These are phyloP conservation scores for Fusarium pseudoanthophilum DNA, from an alignment of 2,329 filamentous ascomycete species.

Conservation along the genomic window DNA sequence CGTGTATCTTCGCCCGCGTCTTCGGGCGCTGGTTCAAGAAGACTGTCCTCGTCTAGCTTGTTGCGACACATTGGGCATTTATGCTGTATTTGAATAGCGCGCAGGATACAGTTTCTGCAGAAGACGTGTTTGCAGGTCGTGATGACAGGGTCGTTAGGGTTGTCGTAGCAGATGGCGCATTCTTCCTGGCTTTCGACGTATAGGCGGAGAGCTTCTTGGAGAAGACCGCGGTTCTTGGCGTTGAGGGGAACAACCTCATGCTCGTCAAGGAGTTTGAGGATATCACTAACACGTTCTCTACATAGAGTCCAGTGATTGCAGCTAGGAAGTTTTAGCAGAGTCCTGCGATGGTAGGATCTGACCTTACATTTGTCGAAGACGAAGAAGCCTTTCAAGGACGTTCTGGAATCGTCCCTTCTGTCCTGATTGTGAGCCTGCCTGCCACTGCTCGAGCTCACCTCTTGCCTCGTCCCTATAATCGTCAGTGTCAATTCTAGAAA, in stretches of 20 bases:
- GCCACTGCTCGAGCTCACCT: constrained; percentile 72
- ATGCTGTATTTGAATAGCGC: constrained; percentile 77
- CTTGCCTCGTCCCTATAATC: constrained; percentile 73
- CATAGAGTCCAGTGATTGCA: constrained; percentile 92
- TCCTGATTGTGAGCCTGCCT: constrained; percentile 55
- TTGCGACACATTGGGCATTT: constrained; percentile 89
- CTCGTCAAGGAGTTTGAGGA: constrained; percentile 75
- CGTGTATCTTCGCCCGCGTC: constrained; percentile 54
- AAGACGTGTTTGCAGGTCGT: constrained; percentile 87
- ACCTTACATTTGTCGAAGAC: constrained; percentile 77
- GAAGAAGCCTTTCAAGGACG: constrained; percentile 82
- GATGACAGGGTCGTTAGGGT: constrained; percentile 78
- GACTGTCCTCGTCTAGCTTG: constrained; percentile 67
- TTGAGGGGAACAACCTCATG: constrained; percentile 76
- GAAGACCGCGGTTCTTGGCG: constrained; percentile 74
- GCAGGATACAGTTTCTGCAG: constrained; percentile 77
- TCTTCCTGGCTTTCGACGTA: constrained; percentile 84
- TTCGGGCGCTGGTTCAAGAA: constrained; percentile 73
- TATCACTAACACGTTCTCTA: constrained; percentile 76
- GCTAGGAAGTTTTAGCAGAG: constrained; percentile 45
- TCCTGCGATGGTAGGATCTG: no score
- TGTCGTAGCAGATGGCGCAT: constrained; percentile 84
- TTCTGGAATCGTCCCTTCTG: constrained; percentile 72
- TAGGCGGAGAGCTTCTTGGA: constrained; percentile 80
- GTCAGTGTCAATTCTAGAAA: background rate